phyloP scores from a whole-genome alignment of 2,329 filamentous ascomycete genomes.

The Periconia sp. region DNA sequence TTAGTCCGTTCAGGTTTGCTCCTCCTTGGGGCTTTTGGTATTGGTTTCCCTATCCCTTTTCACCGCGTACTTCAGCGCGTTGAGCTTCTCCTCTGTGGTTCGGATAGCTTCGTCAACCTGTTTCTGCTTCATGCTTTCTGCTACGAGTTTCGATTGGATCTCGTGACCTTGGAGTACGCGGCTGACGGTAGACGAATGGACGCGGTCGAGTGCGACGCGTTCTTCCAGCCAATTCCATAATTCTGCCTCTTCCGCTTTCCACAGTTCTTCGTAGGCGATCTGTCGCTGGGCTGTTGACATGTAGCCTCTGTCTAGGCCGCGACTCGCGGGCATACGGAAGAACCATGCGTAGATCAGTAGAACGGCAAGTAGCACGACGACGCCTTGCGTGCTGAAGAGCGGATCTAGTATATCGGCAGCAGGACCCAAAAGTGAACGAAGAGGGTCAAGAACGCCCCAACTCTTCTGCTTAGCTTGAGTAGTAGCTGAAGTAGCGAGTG shows the following conservation, averaged over 20 bases:
- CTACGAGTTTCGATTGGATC: conserved; percentile 59
- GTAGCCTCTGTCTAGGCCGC: conserved; percentile 30
- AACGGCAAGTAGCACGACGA: conserved; percentile 76
- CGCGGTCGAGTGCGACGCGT: conserved; percentile 73
- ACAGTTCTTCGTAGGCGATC: conserved; percentile 91
- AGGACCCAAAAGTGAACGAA: conserved; percentile 73
- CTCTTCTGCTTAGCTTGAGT: conserved; percentile 40
- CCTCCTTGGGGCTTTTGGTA: conserved; percentile 28
- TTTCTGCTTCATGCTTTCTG: conserved; percentile 68
- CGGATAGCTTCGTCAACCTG: conserved; percentile 82
- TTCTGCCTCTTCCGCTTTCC: conserved; percentile 84
- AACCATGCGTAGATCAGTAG: conserved; percentile 40
- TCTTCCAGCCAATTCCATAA: conserved; percentile 95
- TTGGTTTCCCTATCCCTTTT: conserved; percentile 26
- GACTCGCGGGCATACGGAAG: conserved; percentile 25
- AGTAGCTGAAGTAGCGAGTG: conserved; percentile 22
- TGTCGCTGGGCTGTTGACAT: conserved; percentile 66
- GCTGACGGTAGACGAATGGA: conserved; percentile 29
- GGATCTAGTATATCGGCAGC: conserved; percentile 72
- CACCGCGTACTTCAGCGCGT: conserved; percentile 75
- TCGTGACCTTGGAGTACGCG: conserved; percentile 35
- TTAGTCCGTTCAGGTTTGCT: conserved; percentile 12
- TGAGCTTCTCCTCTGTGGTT: conserved; percentile 84
- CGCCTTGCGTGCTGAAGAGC: conserved; percentile 75
- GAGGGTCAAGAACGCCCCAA: conserved; percentile 84